Evolutionary conservation across 1,139 yeast species (phyloP).

Genomic region (Yamadazyma kanchanaburiensis): DNA sequence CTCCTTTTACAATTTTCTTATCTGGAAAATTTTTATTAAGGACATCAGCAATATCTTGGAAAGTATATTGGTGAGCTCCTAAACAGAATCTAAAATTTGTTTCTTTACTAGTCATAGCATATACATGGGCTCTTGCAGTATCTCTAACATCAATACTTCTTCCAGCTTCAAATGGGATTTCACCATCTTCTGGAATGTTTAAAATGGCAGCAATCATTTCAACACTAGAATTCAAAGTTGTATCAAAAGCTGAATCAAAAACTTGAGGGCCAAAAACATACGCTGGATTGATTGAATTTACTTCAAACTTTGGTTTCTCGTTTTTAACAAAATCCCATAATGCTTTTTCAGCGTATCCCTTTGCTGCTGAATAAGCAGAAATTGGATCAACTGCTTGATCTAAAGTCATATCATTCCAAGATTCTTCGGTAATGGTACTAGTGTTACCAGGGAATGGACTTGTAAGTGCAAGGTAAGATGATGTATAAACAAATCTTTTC

Average conservation of each 20-base stretch:
- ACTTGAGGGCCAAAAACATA: conserved; percentile 40
- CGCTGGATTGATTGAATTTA: conserved; percentile 26
- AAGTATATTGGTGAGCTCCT: conserved; percentile 27
- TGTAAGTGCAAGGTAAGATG: conserved; percentile 19
- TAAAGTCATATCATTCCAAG: too few relatives aligned
- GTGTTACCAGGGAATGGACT: too few relatives aligned
- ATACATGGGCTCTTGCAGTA: conserved; percentile 48
- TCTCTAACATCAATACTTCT: conserved; percentile 49
- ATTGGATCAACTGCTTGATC: too few relatives aligned
- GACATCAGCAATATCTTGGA: conserved; percentile 34
- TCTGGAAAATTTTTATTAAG: conserved; percentile 21
- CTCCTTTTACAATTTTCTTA: conserved; percentile 15
- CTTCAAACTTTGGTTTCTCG: conserved; percentile 21
- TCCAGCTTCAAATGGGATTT: conserved; percentile 14
- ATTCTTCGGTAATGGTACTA: too few relatives aligned
- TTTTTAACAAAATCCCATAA: conserved; percentile 50
- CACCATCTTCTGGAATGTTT: conserved; percentile 14
- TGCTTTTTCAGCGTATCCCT: too few relatives aligned
- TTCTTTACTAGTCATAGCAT: conserved; percentile 29
- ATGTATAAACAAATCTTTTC: conserved; percentile 22
- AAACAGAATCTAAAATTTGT: conserved; percentile 35
- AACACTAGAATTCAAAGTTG: conserved; percentile 39
- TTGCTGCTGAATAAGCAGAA: too few relatives aligned
- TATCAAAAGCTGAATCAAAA: conserved; percentile 23
- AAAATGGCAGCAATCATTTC: conserved; percentile 25